These are phyloP conservation scores for Yamadazyma endophytica DNA, from an alignment of 805 yeast genomes.

Conservation along the genomic window DNA sequence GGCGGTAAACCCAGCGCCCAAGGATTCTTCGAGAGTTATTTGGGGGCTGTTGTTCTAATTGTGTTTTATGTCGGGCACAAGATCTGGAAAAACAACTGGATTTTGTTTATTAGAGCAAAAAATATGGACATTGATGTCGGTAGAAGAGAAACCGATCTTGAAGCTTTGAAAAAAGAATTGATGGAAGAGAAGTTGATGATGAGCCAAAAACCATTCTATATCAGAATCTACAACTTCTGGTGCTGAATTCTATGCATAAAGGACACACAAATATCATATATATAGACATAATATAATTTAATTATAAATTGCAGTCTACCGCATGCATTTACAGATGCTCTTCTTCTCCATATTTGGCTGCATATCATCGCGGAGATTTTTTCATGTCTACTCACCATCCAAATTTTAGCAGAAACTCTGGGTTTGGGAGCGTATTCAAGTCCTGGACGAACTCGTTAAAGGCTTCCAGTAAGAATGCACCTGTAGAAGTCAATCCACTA, in stretches of 20 bases:
- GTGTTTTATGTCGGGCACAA: constrained; percentile 38
- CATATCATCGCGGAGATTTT: no score
- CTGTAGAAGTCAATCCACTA: constrained; percentile 37
- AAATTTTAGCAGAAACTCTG: constrained; percentile 23
- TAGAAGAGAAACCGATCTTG: constrained; percentile 39
- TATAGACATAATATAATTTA: no score
- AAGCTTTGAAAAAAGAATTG: constrained; percentile 32
- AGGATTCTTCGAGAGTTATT: constrained; percentile 32
- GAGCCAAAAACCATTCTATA: constrained; percentile 28
- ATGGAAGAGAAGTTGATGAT: constrained; percentile 29
- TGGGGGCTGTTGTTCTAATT: constrained; percentile 34
- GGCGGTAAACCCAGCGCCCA: constrained; percentile 33
- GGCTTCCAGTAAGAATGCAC: constrained; percentile 20
- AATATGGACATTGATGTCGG: constrained; percentile 39
- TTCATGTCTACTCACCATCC: constrained; percentile 26
- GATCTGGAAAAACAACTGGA: constrained; percentile 37
- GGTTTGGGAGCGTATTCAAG: constrained; percentile 37
- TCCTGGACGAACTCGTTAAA: constrained; percentile 36
- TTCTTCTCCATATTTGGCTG: no score
- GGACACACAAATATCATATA: no score
- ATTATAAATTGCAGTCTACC: no score
- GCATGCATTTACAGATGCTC: no score
- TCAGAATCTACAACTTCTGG: constrained; percentile 32
- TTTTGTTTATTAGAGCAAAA: constrained; percentile 28
- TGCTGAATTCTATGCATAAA: constrained; percentile 23